Evolutionary conservation across 2,329 filamentous ascomycete species (phyloP), one percentile per base, ranked within the genome.

Genomic region (Stachybotrys chartarum): DNA sequence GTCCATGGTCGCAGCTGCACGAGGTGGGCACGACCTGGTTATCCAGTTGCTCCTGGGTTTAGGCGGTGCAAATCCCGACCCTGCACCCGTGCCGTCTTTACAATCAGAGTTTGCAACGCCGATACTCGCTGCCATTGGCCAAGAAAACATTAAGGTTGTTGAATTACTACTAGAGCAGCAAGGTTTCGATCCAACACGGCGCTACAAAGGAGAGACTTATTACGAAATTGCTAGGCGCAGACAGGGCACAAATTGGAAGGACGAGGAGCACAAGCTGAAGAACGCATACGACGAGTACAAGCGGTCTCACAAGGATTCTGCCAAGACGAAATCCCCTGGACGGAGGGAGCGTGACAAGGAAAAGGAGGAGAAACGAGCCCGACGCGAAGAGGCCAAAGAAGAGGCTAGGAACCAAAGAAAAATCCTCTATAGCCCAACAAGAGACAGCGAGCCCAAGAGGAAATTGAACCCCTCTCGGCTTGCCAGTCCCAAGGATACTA

Each of bases 101-200:
- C 77, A 79, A 31, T 73, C 80, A 47, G 91, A 94, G 56, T 86
- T 89, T 64, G 88, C 92, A 53, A 97, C 93, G 1, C 94, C 94
- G 1, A 95, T 99, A 78, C 81, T 97, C 44, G 91, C 92, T 56
- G 92, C 94, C 1, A 97, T 99, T 60, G 93, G 94, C 16, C 88
- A 93, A 62, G 84, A 86, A 59, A 94, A 96, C 63, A 81, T 94
- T 52, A 88, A 90, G 61, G 90, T 97, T 56, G 84, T 99, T 49
- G 83, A 88, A 56, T 75, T 96, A 11, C 79, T 97, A 7, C 76
- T 96, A 7, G 85, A 86, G 57, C 90, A 94, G 64, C 81, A 82
- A 51, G 75, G 75, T 16, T 97, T 97, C 67, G 87, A 99, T 63
- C 92, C 94, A 0, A 91, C 90, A 1, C 84, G 87, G 56, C 81